phyloP scores from a whole-genome alignment of 164 flowering plant genomes.

The Kingdonia uniflora region DNA sequence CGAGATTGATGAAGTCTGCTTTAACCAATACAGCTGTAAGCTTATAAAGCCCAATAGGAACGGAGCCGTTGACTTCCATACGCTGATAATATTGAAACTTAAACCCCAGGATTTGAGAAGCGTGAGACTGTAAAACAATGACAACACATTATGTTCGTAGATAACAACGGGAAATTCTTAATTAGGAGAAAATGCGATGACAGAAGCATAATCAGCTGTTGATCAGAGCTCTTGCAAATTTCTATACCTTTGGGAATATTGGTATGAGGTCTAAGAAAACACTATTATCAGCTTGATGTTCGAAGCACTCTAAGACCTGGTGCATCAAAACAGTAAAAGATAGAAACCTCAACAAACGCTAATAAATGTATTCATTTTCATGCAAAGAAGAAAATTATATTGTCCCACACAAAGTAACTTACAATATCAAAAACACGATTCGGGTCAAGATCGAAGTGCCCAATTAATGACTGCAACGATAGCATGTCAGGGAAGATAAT shows the following conservation, averaged over 20 bases:
- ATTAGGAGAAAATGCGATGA: no score
- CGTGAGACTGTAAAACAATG: constrained; percentile 70
- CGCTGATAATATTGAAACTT: constrained; percentile 97
- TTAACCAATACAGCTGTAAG: constrained; percentile 86
- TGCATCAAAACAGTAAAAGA: constrained; percentile 10
- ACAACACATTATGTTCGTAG: neutral
- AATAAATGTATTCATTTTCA: no score
- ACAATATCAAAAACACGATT: constrained; percentile 99
- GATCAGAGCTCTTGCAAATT: no score
- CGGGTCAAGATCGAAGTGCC: constrained; percentile 98
- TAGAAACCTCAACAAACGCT: neutral
- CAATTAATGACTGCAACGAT: constrained; percentile 83
- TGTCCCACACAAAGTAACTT: constrained; percentile 23
- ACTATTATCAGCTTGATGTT: constrained; percentile 66
- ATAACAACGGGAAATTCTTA: neutral
- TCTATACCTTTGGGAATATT: constrained; percentile 83
- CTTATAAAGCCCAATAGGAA: constrained; percentile 73
- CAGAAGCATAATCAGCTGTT: no score
- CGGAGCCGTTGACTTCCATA: constrained; percentile 57
- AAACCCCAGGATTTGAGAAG: constrained; percentile 94
- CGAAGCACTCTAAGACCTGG: constrained; percentile 95
- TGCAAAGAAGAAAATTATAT: no score
- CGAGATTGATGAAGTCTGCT: constrained; percentile 80
- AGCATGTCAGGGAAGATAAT: neutral
- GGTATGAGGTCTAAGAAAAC: constrained; percentile 83